Conservation (phyloP, 352 stramenopile genomes). For the Pythium angustatum region DNA sequence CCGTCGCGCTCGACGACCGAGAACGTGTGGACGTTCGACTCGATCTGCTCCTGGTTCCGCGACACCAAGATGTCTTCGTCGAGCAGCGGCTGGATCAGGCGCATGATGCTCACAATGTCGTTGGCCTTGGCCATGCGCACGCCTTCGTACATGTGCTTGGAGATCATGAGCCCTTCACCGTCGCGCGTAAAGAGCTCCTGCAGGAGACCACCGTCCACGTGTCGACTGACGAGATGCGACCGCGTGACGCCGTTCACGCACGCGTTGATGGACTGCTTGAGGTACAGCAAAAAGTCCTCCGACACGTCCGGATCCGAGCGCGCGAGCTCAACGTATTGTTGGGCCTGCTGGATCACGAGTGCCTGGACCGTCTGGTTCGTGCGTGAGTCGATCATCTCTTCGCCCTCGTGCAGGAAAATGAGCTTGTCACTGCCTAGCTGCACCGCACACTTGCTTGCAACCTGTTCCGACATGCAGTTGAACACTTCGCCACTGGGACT, state of each 20-base stretch:
- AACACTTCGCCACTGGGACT: constrained; percentile 94
- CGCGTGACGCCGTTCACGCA: constrained; percentile 85
- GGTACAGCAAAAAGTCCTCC: constrained; percentile 77
- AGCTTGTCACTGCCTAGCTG: constrained; percentile 86
- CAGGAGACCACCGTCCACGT: constrained; percentile 89
- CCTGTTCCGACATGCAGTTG: constrained; percentile 88
- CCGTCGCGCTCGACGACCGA: constrained; percentile 88
- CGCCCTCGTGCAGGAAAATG: constrained; percentile 89
- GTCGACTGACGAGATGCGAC: constrained; percentile 83
- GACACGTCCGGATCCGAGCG: constrained; percentile 49
- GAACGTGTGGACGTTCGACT: constrained; percentile 88
- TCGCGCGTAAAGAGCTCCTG: constrained; percentile 98
- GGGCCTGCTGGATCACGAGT: constrained; percentile 77
- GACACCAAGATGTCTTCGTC: constrained; percentile 87
- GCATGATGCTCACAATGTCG: constrained; percentile 91
- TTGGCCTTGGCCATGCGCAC: constrained; percentile 91
- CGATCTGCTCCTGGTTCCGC: constrained; percentile 87
- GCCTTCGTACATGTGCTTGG: constrained; percentile 96
- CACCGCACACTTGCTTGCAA: constrained; percentile 85
- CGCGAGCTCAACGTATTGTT: constrained; percentile 80
- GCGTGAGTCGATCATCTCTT: constrained; percentile 83
- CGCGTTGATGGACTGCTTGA: constrained; percentile 83
- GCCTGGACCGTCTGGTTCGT: constrained; percentile 79
- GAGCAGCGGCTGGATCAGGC: constrained; percentile 85
- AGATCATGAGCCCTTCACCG: constrained; percentile 96